Conservation (phyloP, 2,329 filamentous ascomycete genomes). For the Chrysoporthe cubensis region DNA sequence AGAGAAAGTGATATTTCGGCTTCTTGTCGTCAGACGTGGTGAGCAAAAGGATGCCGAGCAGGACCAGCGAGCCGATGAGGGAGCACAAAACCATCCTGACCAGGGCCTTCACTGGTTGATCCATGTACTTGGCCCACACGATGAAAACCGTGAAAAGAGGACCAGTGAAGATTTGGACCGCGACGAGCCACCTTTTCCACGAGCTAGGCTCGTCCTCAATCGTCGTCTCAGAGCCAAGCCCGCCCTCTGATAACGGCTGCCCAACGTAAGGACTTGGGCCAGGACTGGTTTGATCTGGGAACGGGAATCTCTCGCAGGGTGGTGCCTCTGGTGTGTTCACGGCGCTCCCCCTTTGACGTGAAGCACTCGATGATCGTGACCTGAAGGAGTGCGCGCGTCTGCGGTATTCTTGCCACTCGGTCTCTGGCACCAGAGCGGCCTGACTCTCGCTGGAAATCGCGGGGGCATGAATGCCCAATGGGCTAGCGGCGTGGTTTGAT, state of each 20-base stretch:
- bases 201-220: conserved; percentile 50
- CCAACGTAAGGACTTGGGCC: conserved; percentile 28
- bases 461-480: conserved; percentile 39
- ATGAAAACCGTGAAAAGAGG: conserved; percentile 82
- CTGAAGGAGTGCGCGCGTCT: conserved; percentile 45
- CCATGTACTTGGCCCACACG: conserved; percentile 69
- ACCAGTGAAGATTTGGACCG: conserved; percentile 82
- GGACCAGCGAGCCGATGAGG: conserved; percentile 68
- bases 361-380: conserved; percentile 29
- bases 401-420: conserved; percentile 64
- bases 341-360: conserved; percentile 15
- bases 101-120: conserved; percentile 55
- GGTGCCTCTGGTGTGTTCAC: conserved; percentile 14
- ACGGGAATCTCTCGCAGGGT: conserved; percentile 27
- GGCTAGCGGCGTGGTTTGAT: conserved; percentile 37
- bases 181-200: conserved; percentile 92
- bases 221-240: conserved; percentile 23
- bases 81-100: conserved; percentile 64
- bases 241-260: conserved; percentile 15
- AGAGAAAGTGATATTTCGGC: conserved; percentile 73
- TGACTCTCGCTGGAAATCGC: conserved; percentile 42
- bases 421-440: conserved; percentile 45
- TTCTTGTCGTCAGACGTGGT: conserved; percentile 70
- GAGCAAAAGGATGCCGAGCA: conserved; percentile 68
- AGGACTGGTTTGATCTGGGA: conserved; percentile 16